These are phyloP conservation scores for Plantago rigida DNA, from an alignment of 305 asterid genomes.

Conservation along the genomic window DNA sequence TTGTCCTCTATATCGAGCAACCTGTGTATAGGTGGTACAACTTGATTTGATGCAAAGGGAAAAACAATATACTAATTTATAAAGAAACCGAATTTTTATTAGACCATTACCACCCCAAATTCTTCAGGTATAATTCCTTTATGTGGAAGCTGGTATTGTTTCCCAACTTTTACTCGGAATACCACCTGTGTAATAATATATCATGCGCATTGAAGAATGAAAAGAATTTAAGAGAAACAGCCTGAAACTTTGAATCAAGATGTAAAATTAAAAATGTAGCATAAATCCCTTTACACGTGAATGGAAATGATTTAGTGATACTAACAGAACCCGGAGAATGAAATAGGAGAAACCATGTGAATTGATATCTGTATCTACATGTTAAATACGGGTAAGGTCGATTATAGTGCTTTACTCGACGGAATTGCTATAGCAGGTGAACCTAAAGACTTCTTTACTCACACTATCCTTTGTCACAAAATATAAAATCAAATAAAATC, in stretches of 20 bases:
- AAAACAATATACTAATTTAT: slow-evolving; percentile 12
- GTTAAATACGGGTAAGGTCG: too few species aligned
- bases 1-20: slow-evolving; percentile 95
- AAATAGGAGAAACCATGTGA: too few species aligned
- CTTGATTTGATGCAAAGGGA: slow-evolving; percentile 13
- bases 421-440: too few species aligned
- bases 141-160: slow-evolving; percentile 85
- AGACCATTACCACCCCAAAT: slow-evolving; percentile 77
- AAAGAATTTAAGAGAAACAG: neutral
- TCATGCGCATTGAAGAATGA: slow-evolving; percentile 2
- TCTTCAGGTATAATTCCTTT: slow-evolving; percentile 93
- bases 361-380: too few species aligned
- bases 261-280: neutral
- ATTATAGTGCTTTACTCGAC: too few species aligned
- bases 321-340: too few species aligned
- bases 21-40: slow-evolving; percentile 34
- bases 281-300: too few species aligned
- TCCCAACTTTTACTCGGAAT: slow-evolving; percentile 91
- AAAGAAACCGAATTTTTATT: slow-evolving; percentile 19
- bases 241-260: neutral
- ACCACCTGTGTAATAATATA: slow-evolving; percentile 51
- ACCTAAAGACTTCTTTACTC: too few species aligned
- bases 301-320: too few species aligned
- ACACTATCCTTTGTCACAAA: too few species aligned
- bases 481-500: too few species aligned